Base-by-base conservation (phyloP, 257 asterid genomes). In the Solanum infundibuliforme region DNA sequence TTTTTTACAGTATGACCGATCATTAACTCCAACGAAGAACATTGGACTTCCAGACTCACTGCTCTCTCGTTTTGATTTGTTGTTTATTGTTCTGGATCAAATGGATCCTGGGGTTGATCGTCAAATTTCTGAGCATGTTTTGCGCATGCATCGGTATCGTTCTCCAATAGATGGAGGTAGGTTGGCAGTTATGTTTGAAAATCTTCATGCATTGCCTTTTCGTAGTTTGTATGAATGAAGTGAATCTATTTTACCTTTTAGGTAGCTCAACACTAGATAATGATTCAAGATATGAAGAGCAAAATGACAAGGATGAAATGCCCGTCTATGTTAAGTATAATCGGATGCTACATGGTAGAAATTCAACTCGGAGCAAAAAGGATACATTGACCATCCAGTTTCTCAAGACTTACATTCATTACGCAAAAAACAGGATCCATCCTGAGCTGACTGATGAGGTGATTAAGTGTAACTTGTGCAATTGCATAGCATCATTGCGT, bases 381-480 rank as follows among this genome's bases (percentile, higher is more conserved):
- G 98, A 96, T 83, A 91, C 96, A 6, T 96, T 95, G 77, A 95
- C 98, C 68, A 95, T 96, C 75, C 94, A 95, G 90, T 96, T 96
- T 89, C 95, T 97, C 25, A 97, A 95, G 94, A 97, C 94, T 92
- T 97, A 92, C 92, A 97, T 95, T 72, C 98, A 95, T 89, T 95
- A 97, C 66, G 98, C 98, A 1, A 97, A 95, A 87, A 92, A 93
- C 90, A 94, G 99, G 91, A 92, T 94, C 88, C 96, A 94, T 89
- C 99, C 99, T 48, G 99, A 95, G 91, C 95, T 97, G 87, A 97
- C 99, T 87, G 98, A 95, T 89, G 99, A 97, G 99, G 99, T 97
- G 84, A 89, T 16, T 18, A 48, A 73, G 88, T 83, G 13, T 48
- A 48, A 82, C 62, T 82, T 48, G 1, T 9, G 68, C 85, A 18